Conservation (phyloP, 495 filamentous ascomycete genomes). For the Aspergillus asperescens region DNA sequence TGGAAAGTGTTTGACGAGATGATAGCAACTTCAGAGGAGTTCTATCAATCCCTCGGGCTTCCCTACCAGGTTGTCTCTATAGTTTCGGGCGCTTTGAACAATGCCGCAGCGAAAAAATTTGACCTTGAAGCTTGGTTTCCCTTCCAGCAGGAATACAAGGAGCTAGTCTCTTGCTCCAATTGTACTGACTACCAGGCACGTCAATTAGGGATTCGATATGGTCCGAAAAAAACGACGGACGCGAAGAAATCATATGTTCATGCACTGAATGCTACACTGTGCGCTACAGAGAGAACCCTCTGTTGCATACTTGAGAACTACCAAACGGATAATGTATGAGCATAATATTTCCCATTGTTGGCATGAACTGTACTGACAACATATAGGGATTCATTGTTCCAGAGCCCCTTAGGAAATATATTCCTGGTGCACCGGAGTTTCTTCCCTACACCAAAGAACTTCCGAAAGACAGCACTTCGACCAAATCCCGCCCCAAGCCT, state of each 20-base stretch:
- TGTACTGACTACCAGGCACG: slow-evolving; percentile 94
- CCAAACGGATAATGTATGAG: slow-evolving; percentile 74
- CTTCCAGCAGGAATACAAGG: slow-evolving; percentile 94
- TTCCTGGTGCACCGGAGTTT: slow-evolving; percentile 83
- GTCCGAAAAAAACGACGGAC: slow-evolving; percentile 72
- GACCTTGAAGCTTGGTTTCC: slow-evolving; percentile 98
- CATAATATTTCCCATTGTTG: slow-evolving; percentile 2
- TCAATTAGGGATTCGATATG: slow-evolving; percentile 80
- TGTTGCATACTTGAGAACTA: slow-evolving; percentile 97
- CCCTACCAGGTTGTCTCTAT: slow-evolving; percentile 90
- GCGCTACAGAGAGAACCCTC: slow-evolving; percentile 86
- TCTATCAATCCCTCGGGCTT: slow-evolving; percentile 83
- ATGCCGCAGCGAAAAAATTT: slow-evolving; percentile 89
- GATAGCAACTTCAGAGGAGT: slow-evolving; percentile 85
- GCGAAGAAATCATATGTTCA: slow-evolving; percentile 90
- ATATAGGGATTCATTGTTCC: slow-evolving; percentile 75
- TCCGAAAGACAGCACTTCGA: slow-evolving; percentile 65
- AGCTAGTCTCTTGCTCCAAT: slow-evolving; percentile 91
- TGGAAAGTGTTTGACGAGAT: slow-evolving; percentile 93
- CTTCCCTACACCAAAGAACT: slow-evolving; percentile 82
- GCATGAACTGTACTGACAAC: slow-evolving; percentile 1
- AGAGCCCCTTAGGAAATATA: slow-evolving; percentile 82
- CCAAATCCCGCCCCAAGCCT: slow-evolving; percentile 48
- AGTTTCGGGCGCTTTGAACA: slow-evolving; percentile 91
- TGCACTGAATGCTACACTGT: slow-evolving; percentile 85